Percentiles rank a stretch among this genome's conserved stretches.
These are phyloP conservation scores for Backusella westeae DNA, from an alignment of 192 early-diverging fungal genomes.

Conservation along the genomic window DNA sequence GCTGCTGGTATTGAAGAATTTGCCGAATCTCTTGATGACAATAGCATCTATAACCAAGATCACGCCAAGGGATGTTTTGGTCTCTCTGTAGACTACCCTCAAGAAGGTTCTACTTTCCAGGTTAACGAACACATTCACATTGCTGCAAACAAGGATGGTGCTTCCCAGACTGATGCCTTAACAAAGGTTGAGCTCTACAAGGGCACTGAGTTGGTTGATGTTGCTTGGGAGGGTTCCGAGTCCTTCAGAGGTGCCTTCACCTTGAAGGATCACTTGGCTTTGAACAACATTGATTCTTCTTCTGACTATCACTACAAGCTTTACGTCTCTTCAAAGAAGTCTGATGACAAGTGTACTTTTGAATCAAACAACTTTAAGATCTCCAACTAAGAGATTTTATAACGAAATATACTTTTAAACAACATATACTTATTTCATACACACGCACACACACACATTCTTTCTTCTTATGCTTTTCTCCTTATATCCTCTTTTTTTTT, in stretches of 20 bases:
- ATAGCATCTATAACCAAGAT: conserved; percentile 24
- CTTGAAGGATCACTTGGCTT: conserved; percentile 31
- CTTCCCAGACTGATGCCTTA: conserved; percentile 31
- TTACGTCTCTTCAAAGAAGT: conserved; percentile 19
- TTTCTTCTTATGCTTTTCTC: background rate
- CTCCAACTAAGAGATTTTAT: background rate
- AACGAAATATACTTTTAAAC: background rate
- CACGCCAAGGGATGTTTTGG: conserved; percentile 34
- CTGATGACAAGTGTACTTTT: conserved; percentile 17
- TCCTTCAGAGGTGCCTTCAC: conserved; percentile 20
- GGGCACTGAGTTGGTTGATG: conserved; percentile 15
- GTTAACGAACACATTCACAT: conserved; percentile 23
- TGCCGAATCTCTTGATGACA: conserved; percentile 19
- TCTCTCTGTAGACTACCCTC: conserved; percentile 29
- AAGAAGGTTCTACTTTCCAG: conserved; percentile 11
- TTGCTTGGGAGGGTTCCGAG: conserved; percentile 23
- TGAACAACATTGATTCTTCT: conserved; percentile 8
- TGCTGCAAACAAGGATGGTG: conserved; percentile 14
- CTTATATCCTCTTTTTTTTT: background rate
- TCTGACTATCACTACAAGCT: conserved; percentile 26
- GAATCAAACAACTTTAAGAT: conserved; percentile 29
- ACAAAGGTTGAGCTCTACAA: conserved; percentile 32
- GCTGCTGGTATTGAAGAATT: conserved; percentile 19
- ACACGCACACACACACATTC: background rate
- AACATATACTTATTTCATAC: too few species aligned